These are phyloP conservation scores for Kazachstania viticola DNA, from an alignment of 805 yeast species.

Conservation along the genomic window DNA sequence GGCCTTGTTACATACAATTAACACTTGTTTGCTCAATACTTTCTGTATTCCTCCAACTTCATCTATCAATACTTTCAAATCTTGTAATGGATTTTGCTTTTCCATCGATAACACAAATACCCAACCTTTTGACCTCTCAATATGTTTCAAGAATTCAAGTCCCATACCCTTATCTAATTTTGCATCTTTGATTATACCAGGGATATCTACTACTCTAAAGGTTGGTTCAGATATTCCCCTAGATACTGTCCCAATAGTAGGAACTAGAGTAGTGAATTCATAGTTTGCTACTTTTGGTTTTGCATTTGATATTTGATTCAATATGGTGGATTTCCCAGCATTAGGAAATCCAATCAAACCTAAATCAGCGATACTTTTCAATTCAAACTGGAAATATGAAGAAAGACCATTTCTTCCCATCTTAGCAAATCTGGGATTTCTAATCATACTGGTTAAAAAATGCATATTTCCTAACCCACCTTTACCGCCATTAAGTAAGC, in stretches of 20 bases:
- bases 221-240: slow-evolving; percentile 45
- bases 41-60: slow-evolving; percentile 62
- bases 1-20: slow-evolving; percentile 91
- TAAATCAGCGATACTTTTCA: slow-evolving; percentile 81
- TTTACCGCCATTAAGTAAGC: slow-evolving; percentile 70
- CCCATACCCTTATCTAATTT: slow-evolving; percentile 84
- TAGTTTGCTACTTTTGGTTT: slow-evolving; percentile 89
- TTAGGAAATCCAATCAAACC: slow-evolving; percentile 94
- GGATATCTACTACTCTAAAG: slow-evolving; percentile 94
- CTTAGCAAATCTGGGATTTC: slow-evolving; percentile 86
- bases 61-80: slow-evolving; percentile 45
- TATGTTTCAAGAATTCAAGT: slow-evolving; percentile 78
- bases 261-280: slow-evolving; percentile 91
- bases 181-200: slow-evolving; percentile 90
- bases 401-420: slow-evolving; percentile 62
- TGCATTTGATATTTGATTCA: slow-evolving; percentile 81
- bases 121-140: slow-evolving; percentile 83
- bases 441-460: slow-evolving; percentile 67
- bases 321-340: slow-evolving; percentile 87
- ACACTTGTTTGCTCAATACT: slow-evolving; percentile 45
- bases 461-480: slow-evolving; percentile 98
- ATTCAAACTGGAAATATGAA: slow-evolving; percentile 62
- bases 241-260: slow-evolving; percentile 80
- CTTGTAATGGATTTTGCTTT: slow-evolving; percentile 50
- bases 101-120: slow-evolving; percentile 81